Percentiles rank a stretch among this genome's conserved stretches.
Conservation (phyloP, 495 filamentous ascomycete species). For the Staphylotrichum longicolle region DNA sequence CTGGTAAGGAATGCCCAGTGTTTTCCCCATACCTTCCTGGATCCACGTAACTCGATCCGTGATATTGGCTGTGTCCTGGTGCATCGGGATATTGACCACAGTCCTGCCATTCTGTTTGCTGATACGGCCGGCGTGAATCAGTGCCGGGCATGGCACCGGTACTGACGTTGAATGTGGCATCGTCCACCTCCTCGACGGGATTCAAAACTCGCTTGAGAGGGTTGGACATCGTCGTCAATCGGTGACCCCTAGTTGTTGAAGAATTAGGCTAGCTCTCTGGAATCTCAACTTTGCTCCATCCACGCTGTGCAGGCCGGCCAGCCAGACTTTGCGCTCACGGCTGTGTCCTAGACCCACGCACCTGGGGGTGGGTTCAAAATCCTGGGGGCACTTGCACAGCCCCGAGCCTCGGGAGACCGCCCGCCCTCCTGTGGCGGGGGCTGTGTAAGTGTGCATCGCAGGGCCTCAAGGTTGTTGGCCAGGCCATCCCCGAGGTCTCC, state of each 20-base stretch:
- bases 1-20: constrained; percentile 1
- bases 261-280: neutral
- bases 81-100: neutral
- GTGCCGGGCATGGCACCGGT: neutral
- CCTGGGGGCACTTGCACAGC: no score
- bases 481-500: no score
- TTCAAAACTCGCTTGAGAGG: neutral
- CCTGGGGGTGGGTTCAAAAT: neutral
- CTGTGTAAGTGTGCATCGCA: no score
- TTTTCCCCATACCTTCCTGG: neutral
- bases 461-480: no score
- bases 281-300: neutral
- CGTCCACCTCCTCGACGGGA: constrained; percentile 1
- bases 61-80: neutral
- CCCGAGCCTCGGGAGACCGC: neutral
- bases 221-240: constrained; percentile 4
- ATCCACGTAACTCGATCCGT: neutral
- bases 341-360: neutral
- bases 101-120: neutral
- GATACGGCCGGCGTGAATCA: neutral
- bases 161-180: neutral
- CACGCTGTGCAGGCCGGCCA: neutral
- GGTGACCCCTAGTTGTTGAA: constrained; percentile 1
- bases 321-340: constrained; percentile 1
- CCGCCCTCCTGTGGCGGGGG: no score